Evolutionary conservation across 352 stramenopile species (phyloP).

Genomic region (Phytophthora kernoviae): DNA sequence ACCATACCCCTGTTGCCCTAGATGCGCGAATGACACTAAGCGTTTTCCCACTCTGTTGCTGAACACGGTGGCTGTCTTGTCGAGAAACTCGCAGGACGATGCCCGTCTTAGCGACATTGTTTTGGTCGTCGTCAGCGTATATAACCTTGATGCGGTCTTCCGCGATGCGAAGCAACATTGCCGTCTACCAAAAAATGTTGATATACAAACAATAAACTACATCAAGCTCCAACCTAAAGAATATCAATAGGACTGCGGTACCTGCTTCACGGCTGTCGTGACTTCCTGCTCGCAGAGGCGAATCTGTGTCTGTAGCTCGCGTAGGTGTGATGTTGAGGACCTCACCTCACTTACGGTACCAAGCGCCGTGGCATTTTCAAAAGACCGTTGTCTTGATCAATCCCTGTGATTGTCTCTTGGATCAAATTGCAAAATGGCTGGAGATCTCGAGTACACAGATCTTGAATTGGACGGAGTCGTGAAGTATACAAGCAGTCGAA

Average conservation of each 20-base stretch:
- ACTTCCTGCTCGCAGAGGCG: conserved; percentile 31
- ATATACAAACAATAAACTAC: not conserved
- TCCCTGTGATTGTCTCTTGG: conserved; percentile 5
- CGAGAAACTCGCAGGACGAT: conserved; percentile 50
- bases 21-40: conserved; percentile 44
- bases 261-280: conserved; percentile 22
- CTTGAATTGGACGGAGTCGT: conserved; percentile 4
- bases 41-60: conserved; percentile 24
- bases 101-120: conserved; percentile 15
- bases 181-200: conserved; percentile 20
- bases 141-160: conserved; percentile 41
- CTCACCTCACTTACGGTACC: conserved; percentile 5
- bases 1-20: conserved; percentile 48
- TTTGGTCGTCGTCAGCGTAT: conserved; percentile 39
- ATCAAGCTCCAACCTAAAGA: too few species aligned
- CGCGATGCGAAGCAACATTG: conserved; percentile 30
- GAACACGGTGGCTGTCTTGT: conserved; percentile 49
- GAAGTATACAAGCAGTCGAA: not conserved
- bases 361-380: not conserved
- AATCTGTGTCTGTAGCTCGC: conserved; percentile 23
- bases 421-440: conserved; percentile 26
- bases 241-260: not conserved
- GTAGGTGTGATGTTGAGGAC: conserved; percentile 7
- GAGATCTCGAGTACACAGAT: conserved; percentile 9
- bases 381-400: not conserved